Evolutionary conservation across 345 rosid species (phyloP).

Genomic region (Eucalyptus pauciflora): DNA sequence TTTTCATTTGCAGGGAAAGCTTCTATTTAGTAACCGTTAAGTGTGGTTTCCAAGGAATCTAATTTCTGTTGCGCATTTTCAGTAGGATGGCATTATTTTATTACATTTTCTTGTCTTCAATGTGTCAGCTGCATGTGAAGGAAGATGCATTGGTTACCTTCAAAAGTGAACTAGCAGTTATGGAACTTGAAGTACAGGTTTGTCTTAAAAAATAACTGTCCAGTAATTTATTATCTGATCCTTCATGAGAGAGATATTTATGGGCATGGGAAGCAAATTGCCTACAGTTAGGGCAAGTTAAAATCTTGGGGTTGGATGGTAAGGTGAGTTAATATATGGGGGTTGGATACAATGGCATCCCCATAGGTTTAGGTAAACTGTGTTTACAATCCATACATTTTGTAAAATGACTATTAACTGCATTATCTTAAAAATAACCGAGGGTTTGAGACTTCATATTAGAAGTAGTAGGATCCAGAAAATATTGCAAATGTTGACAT

Average conservation of each 20-base stretch:
- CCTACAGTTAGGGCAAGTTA: background rate
- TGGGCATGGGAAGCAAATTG: background rate
- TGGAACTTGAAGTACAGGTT: slow-evolving; percentile 88
- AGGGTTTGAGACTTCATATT: background rate
- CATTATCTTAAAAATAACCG: background rate
- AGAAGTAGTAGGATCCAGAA: background rate
- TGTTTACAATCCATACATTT: background rate
- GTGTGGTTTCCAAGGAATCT: background rate
- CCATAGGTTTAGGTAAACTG: background rate
- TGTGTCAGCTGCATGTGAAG: slow-evolving; percentile 35
- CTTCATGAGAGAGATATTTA: background rate
- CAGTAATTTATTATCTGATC: background rate
- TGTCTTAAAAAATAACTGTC: background rate
- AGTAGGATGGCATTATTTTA: background rate
- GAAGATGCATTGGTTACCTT: slow-evolving; percentile 52
- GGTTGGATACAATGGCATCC: background rate
- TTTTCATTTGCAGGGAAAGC: background rate
- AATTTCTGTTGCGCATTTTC: background rate
- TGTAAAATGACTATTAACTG: background rate
- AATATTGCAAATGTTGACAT: background rate
- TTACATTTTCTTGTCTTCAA: background rate
- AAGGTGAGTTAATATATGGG: background rate
- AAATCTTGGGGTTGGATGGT: background rate
- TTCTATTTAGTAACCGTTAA: background rate
- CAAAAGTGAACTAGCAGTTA: slow-evolving; percentile 68